These are phyloP conservation scores for Boletellus ananas DNA, from an alignment of 768 basidiomycete species.

Conservation along the genomic window DNA sequence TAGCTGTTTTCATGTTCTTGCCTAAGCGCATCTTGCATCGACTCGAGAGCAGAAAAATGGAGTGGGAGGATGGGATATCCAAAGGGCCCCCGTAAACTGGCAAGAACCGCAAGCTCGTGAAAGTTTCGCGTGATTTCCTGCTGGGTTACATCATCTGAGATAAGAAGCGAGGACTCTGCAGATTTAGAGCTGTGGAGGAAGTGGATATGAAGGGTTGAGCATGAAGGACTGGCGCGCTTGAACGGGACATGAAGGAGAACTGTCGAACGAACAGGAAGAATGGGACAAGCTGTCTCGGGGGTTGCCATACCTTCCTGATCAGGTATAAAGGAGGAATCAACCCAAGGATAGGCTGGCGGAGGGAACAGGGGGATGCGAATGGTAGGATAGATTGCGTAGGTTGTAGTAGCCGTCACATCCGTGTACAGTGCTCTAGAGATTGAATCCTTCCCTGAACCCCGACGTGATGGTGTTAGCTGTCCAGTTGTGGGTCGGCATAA, in stretches of 20 bases:
- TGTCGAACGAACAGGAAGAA: conserved; percentile 56
- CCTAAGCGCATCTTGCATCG: conserved; percentile 46
- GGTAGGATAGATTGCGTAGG: conserved; percentile 48
- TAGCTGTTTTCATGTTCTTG: conserved; percentile 24
- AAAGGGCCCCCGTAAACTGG: conserved; percentile 39
- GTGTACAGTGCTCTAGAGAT: conserved; percentile 29
- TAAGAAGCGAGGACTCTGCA: conserved; percentile 35
- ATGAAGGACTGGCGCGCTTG: conserved; percentile 37
- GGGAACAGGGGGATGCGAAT: conserved; percentile 41
- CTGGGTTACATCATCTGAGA: conserved; percentile 32
- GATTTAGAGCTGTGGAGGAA: conserved; percentile 51
- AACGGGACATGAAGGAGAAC: conserved; percentile 54
- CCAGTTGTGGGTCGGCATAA: conserved; percentile 19
- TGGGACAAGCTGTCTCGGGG: conserved; percentile 32
- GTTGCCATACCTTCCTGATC: conserved; percentile 27
- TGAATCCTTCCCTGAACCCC: conserved; percentile 29
- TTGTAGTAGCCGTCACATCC: conserved; percentile 38
- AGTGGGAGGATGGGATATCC: conserved; percentile 59
- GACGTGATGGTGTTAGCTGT: conserved; percentile 27
- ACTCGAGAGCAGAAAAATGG: conserved; percentile 70
- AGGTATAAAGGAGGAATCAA: conserved; percentile 29
- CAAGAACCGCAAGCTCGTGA: conserved; percentile 65
- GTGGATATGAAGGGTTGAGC: conserved; percentile 56
- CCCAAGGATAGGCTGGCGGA: conserved; percentile 29
- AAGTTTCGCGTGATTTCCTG: conserved; percentile 65